A percentile compares a stretch with the other conserved stretches of the same genome.
Conservation (phyloP, 2,329 filamentous ascomycete species). For the Diaporthe capsici region DNA sequence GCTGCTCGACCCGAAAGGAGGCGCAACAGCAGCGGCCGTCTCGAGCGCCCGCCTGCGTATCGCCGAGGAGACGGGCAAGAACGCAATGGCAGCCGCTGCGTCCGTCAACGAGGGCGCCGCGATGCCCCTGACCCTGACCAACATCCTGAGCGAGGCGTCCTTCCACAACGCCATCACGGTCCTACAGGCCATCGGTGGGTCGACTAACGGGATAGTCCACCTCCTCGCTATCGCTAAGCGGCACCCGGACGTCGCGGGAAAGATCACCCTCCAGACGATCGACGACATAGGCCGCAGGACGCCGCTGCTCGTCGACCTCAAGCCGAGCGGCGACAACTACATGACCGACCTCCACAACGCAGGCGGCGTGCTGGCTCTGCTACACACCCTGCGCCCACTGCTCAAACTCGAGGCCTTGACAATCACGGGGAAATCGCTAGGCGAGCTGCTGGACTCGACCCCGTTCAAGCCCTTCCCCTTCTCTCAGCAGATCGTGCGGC, state of each 20-base stretch:
- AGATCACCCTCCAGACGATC: constrained; percentile 81
- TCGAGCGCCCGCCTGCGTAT: constrained; percentile 85
- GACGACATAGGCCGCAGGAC: constrained; percentile 84
- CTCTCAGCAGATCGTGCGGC: constrained; percentile 68
- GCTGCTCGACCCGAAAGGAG: constrained; percentile 79
- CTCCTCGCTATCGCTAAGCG: constrained; percentile 88
- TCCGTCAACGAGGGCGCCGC: constrained; percentile 60
- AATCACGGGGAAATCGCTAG: constrained; percentile 86
- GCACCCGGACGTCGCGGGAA: constrained; percentile 73
- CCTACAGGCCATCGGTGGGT: constrained; percentile 87
- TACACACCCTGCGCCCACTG: constrained; percentile 82
- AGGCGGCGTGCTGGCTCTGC: constrained; percentile 85
- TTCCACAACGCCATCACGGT: constrained; percentile 91
- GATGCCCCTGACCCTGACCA: constrained; percentile 72
- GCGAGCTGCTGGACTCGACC: constrained; percentile 80
- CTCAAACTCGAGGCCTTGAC: constrained; percentile 84
- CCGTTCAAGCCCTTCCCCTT: constrained; percentile 68
- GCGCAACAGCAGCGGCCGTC: constrained; percentile 79
- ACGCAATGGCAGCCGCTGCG: constrained; percentile 75
- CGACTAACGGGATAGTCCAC: constrained; percentile 88
- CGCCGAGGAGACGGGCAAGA: constrained; percentile 79
- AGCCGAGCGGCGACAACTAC: constrained; percentile 88
- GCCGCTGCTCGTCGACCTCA: constrained; percentile 86
- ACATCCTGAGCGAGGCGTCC: constrained; percentile 74
- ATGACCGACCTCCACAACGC: constrained; percentile 94